Percentiles rank a stretch among this genome's conserved stretches.
These are phyloP conservation scores for Novakomyces olei DNA, from an alignment of 805 yeast genomes.

Conservation along the genomic window DNA sequence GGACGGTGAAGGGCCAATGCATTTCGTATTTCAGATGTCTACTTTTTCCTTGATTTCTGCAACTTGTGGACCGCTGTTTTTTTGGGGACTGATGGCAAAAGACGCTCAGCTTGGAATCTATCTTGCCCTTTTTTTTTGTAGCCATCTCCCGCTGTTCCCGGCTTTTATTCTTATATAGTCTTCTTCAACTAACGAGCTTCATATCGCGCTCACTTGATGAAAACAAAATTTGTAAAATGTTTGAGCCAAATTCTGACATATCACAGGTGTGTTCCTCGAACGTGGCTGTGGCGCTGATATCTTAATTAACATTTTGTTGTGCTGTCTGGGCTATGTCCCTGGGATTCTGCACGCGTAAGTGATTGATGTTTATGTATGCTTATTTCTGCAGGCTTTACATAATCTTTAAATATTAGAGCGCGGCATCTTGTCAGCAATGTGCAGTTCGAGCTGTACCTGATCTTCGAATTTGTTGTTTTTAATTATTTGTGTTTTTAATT, in stretches of 20 bases:
- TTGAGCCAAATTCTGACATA: slow-evolving; percentile 32
- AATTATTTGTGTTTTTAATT: too few relatives aligned
- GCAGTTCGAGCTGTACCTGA: too few relatives aligned
- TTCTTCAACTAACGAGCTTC: not conserved
- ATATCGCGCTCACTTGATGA: not conserved
- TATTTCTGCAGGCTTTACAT: too few relatives aligned
- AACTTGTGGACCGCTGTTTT: not conserved
- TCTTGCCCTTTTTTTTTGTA: not conserved
- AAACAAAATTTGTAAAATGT: slow-evolving; percentile 5
- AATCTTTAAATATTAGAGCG: too few relatives aligned
- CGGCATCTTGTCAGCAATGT: too few relatives aligned
- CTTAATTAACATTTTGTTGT: slow-evolving; percentile 39
- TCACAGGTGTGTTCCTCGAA: slow-evolving; percentile 40
- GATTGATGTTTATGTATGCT: too few relatives aligned
- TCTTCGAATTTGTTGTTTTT: too few relatives aligned
- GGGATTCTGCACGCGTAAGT: too few relatives aligned
- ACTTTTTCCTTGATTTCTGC: not conserved
- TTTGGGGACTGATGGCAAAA: not conserved
- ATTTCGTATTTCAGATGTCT: not conserved
- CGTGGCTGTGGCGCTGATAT: slow-evolving; percentile 29
- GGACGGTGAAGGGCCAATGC: not conserved
- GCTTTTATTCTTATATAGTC: slow-evolving; percentile 2
- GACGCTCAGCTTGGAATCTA: too few relatives aligned
- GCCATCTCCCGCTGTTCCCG: not conserved
- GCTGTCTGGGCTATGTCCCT: slow-evolving; percentile 58